phyloP scores from a whole-genome alignment of 139 green algal genomes.

The Auxenochlorella pyrenoidosa region DNA sequence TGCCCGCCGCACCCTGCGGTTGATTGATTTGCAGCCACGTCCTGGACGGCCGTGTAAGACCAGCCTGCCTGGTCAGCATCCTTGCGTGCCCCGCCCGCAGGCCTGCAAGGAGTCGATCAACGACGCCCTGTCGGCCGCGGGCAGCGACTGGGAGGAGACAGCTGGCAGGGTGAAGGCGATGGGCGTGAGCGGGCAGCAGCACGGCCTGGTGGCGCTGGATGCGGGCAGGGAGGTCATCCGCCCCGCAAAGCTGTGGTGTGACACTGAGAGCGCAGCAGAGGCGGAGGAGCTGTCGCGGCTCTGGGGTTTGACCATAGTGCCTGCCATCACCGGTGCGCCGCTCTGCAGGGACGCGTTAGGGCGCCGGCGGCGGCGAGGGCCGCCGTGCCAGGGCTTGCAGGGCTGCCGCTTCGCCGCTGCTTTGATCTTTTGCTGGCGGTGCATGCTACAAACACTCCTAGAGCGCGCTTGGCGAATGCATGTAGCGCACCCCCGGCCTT shows the following conservation, averaged over 20 bases:
- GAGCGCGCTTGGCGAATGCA: too few species aligned
- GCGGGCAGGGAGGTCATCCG: constrained; percentile 58
- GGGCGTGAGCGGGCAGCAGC: constrained; percentile 90
- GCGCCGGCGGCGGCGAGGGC: too few species aligned
- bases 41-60: too few species aligned
- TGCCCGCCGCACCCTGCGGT: too few species aligned
- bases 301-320: constrained; percentile 66
- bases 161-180: constrained; percentile 59
- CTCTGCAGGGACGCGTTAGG: too few species aligned
- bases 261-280: constrained; percentile 79
- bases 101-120: constrained; percentile 35
- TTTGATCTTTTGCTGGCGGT: too few species aligned
- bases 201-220: constrained; percentile 87
- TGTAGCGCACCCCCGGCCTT: not conserved
- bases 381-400: too few species aligned
- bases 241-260: constrained; percentile 88
- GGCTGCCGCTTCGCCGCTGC: too few species aligned
- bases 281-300: constrained; percentile 54
- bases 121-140: constrained; percentile 43
- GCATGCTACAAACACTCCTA: too few species aligned
- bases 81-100: not conserved
- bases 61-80: not conserved
- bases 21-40: too few species aligned
- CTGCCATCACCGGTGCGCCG: constrained; percentile 73
- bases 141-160: constrained; percentile 7